phyloP scores from a whole-genome alignment of 257 asterid genomes.

The Nicotiana tomentosiformis region DNA sequence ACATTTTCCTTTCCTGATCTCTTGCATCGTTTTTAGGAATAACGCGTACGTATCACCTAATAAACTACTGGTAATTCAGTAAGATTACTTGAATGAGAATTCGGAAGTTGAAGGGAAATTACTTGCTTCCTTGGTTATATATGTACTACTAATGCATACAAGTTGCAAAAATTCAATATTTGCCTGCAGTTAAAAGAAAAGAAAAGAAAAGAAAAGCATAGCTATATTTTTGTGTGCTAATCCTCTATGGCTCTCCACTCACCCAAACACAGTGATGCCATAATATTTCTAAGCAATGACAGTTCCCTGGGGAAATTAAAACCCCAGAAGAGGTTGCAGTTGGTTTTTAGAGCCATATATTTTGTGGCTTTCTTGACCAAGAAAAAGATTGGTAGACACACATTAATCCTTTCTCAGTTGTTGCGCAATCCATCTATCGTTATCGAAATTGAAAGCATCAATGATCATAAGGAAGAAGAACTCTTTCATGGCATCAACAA shows the following conservation, averaged over 20 bases:
- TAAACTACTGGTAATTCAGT: not conserved
- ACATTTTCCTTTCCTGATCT: not conserved
- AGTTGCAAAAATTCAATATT: not conserved
- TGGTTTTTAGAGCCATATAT: slow-evolving; percentile 8
- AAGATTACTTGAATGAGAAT: not conserved
- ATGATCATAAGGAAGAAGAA: not conserved
- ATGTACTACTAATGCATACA: not conserved
- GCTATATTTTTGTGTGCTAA: not conserved
- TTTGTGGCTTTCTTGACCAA: slow-evolving; percentile 5
- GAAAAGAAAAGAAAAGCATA: not conserved
- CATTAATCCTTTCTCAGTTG: not conserved
- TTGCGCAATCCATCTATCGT: not conserved
- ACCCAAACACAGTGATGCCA: not conserved
- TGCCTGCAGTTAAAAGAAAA: not conserved
- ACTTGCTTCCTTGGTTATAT: not conserved
- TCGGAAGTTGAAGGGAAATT: slow-evolving; percentile 4
- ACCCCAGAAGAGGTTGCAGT: slow-evolving; percentile 8
- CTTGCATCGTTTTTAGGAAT: not conserved
- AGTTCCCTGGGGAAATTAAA: not conserved
- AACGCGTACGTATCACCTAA: not conserved
- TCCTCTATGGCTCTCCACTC: not conserved
- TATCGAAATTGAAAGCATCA: not conserved
- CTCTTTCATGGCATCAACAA: slow-evolving; percentile 1
- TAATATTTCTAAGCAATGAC: not conserved
- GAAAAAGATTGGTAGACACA: not conserved